phyloP scores from a whole-genome alignment of 2,329 filamentous ascomycete genomes.

The Mariannaea elegans region DNA sequence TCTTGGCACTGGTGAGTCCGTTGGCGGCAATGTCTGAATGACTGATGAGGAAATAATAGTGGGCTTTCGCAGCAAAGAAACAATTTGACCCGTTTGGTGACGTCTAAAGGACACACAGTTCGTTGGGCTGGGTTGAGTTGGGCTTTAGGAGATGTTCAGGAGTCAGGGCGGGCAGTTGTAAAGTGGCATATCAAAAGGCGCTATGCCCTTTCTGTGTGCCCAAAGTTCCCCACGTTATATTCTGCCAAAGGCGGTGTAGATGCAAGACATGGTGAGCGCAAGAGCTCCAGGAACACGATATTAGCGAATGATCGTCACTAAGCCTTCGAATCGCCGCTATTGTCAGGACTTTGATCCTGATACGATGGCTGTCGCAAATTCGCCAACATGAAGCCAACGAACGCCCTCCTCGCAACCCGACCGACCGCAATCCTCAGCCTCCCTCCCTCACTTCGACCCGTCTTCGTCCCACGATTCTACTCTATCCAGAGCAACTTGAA shows the following conservation, averaged over 20 bases:
- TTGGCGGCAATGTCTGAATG: slow-evolving; percentile 14
- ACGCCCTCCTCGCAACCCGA: slow-evolving; percentile 48
- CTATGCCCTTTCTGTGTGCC: slow-evolving; percentile 46
- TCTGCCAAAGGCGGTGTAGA: slow-evolving; percentile 51
- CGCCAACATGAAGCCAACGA: slow-evolving; percentile 58
- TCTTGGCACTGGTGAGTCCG: slow-evolving; percentile 50
- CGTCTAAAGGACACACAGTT: slow-evolving; percentile 30
- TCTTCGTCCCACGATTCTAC: slow-evolving; percentile 60
- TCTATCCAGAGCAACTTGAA: slow-evolving; percentile 64
- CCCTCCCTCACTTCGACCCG: slow-evolving; percentile 45
- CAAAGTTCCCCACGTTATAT: slow-evolving; percentile 41
- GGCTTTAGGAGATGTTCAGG: slow-evolving; percentile 44
- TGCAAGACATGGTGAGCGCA: slow-evolving; percentile 21
- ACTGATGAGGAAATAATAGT: neutral
- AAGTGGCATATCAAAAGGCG: slow-evolving; percentile 53
- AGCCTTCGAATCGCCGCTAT: slow-evolving; percentile 4
- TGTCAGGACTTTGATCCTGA: slow-evolving; percentile 28
- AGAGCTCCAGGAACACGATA: slow-evolving; percentile 9
- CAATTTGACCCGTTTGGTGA: slow-evolving; percentile 23
- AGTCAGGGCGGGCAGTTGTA: slow-evolving; percentile 46
- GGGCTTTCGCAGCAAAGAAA: slow-evolving; percentile 5
- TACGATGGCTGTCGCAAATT: slow-evolving; percentile 48
- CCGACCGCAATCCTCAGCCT: slow-evolving; percentile 40
- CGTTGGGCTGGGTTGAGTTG: slow-evolving; percentile 30
- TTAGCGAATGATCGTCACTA: slow-evolving; percentile 1